Percentiles rank a stretch among this genome's conserved stretches.
Conservation (phyloP, 2,329 filamentous ascomycete genomes). For the Nothomitra cinnamomea region DNA sequence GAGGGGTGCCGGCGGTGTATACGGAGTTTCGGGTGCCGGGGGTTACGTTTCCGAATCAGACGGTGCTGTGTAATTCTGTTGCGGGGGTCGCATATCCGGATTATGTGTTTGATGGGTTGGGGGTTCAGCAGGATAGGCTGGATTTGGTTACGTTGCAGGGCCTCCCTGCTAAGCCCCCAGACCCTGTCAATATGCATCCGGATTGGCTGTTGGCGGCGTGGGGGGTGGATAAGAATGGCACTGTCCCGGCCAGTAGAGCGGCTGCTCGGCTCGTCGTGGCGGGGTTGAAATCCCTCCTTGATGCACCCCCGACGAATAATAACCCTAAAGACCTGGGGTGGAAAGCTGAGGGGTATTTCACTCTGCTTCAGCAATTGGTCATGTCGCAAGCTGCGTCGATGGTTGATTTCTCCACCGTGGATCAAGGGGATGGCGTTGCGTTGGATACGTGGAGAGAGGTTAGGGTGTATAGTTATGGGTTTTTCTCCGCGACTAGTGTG, state of each 20-base stretch:
- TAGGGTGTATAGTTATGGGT: background rate
- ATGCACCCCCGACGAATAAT: background rate
- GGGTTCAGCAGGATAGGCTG: background rate
- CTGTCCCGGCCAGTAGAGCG: background rate
- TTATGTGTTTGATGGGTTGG: background rate
- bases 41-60: background rate
- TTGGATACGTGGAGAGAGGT: background rate
- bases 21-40: background rate
- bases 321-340: no score
- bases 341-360: background rate
- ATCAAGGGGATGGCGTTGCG: background rate
- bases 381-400: background rate
- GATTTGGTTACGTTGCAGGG: background rate
- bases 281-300: background rate
- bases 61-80: background rate
- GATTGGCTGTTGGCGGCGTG: background rate
- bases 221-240: background rate
- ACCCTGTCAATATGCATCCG: background rate
- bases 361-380: background rate
- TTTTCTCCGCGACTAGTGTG: background rate
- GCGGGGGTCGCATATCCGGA: background rate
- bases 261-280: background rate
- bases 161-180: background rate
- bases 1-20: background rate
- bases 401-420: background rate